Base-by-base conservation (phyloP, 202 grass and related monocot genomes). In the Cymbopogon flexuosus region DNA sequence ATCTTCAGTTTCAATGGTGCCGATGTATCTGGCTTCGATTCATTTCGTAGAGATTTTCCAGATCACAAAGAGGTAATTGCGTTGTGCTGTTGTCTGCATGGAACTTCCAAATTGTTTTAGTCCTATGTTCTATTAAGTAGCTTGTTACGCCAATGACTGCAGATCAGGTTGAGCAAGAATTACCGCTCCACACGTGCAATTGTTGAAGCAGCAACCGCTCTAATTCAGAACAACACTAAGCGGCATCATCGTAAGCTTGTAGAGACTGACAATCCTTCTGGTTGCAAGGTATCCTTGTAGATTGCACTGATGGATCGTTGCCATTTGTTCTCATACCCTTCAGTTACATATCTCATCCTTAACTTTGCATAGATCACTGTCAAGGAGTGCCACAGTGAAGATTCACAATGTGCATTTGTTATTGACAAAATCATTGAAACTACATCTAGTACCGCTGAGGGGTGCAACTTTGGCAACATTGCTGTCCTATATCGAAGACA, bases 1-100 rank as follows among this genome's bases (percentile, higher is more conserved):
- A 97, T 97, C 86, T 97, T 97, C 91, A 94, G 95, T 91, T 97
- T 97, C 71, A 97, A 94, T 66, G 95, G 95, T 62, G 95, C 95
- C n/a, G 83, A 97, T 88, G 81, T 70, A 56, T 97, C 92, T 54
- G 95, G 95, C 73, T 97, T 97, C 73, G 88, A 97, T 88, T 97
- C 95, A 71, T 97, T 97, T 69, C 89, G 92, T 72, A 93, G 72
- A 81, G 95, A 97, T 78, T 97, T 94, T 89, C 88, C 90, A 35
- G 89, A 85, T 91, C 88, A 91, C 72, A 94, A 86, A 84, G 92
- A 97, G 92, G 92, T 97, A 81, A 65, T 8, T 59, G 42, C 5
- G 41, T 4, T 51, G 69, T 19, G 68, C 13, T 5, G 16, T 54
- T 63, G 66, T 74, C 68, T 70, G 45, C 60, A 61, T 61, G 24